These are phyloP conservation scores for Acanthochlamys bracteata DNA, from an alignment of 106 monocot species.

Conservation along the genomic window DNA sequence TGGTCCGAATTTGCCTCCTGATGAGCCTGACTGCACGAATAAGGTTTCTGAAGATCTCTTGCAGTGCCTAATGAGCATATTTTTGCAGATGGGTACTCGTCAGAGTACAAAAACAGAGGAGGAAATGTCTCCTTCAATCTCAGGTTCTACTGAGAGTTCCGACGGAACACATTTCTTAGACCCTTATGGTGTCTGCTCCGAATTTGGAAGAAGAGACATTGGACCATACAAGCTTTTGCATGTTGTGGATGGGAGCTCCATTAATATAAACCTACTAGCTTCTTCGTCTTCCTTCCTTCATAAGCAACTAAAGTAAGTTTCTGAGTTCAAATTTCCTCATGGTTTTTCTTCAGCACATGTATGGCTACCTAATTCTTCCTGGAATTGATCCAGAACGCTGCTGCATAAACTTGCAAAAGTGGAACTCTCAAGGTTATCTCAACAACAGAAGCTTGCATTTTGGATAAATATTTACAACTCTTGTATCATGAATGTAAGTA, in stretches of 20 bases:
- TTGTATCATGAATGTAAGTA: conserved; percentile 94
- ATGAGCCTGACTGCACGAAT: conserved; percentile 35
- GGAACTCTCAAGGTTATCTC: conserved; percentile 54
- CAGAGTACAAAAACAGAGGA: conserved; percentile 14
- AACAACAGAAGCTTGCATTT: conserved; percentile 92
- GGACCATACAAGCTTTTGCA: conserved; percentile 60
- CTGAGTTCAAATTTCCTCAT: not conserved
- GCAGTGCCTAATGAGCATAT: conserved; percentile 55
- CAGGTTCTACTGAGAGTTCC: conserved; percentile 26
- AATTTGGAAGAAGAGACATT: conserved; percentile 65
- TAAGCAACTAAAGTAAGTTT: conserved; percentile 49
- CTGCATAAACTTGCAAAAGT: conserved; percentile 52
- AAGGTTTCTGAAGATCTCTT: conserved; percentile 67
- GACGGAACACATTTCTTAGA: conserved; percentile 29
- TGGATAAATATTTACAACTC: conserved; percentile 98
- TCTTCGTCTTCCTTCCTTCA: conserved; percentile 22
- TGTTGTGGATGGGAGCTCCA: conserved; percentile 26
- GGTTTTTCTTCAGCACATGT: not conserved
- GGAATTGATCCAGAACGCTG: conserved; percentile 39
- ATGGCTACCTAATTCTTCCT: conserved; percentile 1
- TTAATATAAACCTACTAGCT: conserved; percentile 16
- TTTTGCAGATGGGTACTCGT: conserved; percentile 22
- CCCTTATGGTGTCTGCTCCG: conserved; percentile 51
- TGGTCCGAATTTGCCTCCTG: too few relatives aligned
- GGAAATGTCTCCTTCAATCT: conserved; percentile 36